These are phyloP conservation scores for Coemansia erecta DNA, from an alignment of 192 early-diverging fungal species.

Conservation along the genomic window DNA sequence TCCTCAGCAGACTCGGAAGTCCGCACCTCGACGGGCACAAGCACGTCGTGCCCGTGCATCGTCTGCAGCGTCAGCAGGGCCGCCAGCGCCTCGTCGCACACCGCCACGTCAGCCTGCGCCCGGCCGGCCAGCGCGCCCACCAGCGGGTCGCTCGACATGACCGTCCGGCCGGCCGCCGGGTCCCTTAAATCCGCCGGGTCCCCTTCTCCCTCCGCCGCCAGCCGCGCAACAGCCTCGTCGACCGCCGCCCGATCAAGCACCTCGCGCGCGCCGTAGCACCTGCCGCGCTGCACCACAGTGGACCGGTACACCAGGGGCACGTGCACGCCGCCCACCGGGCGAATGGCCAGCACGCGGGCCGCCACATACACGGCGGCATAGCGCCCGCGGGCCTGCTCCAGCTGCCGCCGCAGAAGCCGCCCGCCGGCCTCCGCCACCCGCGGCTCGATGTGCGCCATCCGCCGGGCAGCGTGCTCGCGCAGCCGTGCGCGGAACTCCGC, in stretches of 20 bases:
- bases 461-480: slow-evolving; percentile 19
- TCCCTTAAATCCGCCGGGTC: too few relatives aligned
- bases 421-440: not conserved
- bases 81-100: slow-evolving; percentile 27
- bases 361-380: slow-evolving; percentile 29
- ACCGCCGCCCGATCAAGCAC: not conserved
- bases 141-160: slow-evolving; percentile 24
- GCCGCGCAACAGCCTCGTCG: not conserved
- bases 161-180: not conserved
- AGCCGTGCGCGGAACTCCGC: slow-evolving; percentile 25
- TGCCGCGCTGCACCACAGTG: slow-evolving; percentile 39
- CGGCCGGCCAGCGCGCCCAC: slow-evolving; percentile 18
- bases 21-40: slow-evolving; percentile 27
- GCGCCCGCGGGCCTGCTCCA: slow-evolving; percentile 6
- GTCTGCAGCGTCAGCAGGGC: slow-evolving; percentile 43
- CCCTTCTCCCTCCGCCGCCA: not conserved
- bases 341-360: slow-evolving; percentile 26
- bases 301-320: slow-evolving; percentile 31
- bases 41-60: slow-evolving; percentile 25
- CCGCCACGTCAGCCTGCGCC: slow-evolving; percentile 30
- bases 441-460: slow-evolving; percentile 10
- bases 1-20: too few relatives aligned
- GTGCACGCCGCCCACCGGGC: slow-evolving; percentile 22
- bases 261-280: slow-evolving; percentile 15
- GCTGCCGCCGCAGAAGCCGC: not conserved